Conservation (phyloP, 805 yeast species). For the Cyberlindnera americana region DNA sequence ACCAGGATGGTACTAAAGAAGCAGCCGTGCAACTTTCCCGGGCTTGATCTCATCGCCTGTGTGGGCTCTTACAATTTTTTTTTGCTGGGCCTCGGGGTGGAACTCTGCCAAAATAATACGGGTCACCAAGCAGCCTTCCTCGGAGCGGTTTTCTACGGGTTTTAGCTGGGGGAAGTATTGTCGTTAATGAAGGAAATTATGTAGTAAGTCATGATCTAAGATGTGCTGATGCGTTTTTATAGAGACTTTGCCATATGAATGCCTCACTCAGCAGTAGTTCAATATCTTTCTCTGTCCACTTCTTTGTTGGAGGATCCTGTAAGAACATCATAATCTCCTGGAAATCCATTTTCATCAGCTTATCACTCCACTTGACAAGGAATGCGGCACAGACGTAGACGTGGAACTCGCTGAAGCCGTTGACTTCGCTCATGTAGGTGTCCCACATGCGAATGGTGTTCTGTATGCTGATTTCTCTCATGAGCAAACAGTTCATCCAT, state of each 20-base stretch:
- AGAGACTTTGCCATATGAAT: constrained; percentile 91
- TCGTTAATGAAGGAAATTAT: no score
- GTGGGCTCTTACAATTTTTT: no score
- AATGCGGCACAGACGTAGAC: constrained; percentile 98
- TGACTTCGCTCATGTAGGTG: constrained; percentile 74
- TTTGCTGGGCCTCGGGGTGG: no score
- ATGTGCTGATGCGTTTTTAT: constrained; percentile 88
- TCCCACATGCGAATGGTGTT: constrained; percentile 97
- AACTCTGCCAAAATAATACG: no score
- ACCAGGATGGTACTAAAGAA: no score
- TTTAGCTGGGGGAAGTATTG: no score
- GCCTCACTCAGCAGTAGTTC: constrained; percentile 94
- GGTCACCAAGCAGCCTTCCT: no score
- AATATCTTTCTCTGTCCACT: constrained; percentile 86
- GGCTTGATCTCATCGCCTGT: no score
- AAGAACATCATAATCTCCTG: constrained; percentile 90
- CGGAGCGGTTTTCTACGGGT: no score
- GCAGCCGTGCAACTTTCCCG: no score
- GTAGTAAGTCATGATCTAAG: constrained; percentile 37
- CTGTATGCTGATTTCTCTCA: constrained; percentile 83
- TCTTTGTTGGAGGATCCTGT: constrained; percentile 82
- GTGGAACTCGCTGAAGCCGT: constrained; percentile 88
- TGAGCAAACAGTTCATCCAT: constrained; percentile 97
- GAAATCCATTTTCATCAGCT: constrained; percentile 80
- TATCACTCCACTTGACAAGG: constrained; percentile 79